Evolutionary conservation across 306 rosid genomes (phyloP), one percentile per base, ranked within the genome.

Genomic region (Sicyos edulis): DNA sequence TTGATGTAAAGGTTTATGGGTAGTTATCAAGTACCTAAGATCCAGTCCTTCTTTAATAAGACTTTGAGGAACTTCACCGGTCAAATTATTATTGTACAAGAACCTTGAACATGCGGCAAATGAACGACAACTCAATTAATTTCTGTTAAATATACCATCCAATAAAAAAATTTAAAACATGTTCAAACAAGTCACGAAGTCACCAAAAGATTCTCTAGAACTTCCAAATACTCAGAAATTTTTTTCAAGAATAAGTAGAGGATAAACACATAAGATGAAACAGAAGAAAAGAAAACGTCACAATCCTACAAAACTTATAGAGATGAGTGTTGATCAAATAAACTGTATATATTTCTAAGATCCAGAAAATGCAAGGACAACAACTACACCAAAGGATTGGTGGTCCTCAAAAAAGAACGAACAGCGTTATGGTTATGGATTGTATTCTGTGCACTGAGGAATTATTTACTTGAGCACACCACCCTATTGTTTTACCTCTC

Each of bases 71-170:
- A 91, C 77, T 73, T 82, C 83, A 82, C 99, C 99, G 1, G 95
- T 86, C 78, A 95, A 78, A 79, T 87, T 83, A 78, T 95, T 95
- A 80, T 91, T 93, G 69, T 95, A 96, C 72, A 95, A 77, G 83
- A 86, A 91, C 57, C 99, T 95, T 87, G 73, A 64, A 88, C 68
- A 68, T 74, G 73, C 76, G 26, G 80, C 80, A n/a, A n/a, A n/a
- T n/a, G n/a, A 76, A 70, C 13, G 17, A 70, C n/a, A 75, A 64
- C 79, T 66, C 20, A 54, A 53, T 54, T 13, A 49, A 4, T 50
- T 50, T 21, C 54, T 0, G 44, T 69, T 50, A 69, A 49, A 15
- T 29, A 7, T 4, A 16, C 57, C 24, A 14, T 22, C 8, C 15
- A 50, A 69, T 50, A 10, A 69, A 49, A 47, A 49, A 76, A 29